Conservation (phyloP, 148 eudicot species). For the Fagopyrum homotropicum region DNA sequence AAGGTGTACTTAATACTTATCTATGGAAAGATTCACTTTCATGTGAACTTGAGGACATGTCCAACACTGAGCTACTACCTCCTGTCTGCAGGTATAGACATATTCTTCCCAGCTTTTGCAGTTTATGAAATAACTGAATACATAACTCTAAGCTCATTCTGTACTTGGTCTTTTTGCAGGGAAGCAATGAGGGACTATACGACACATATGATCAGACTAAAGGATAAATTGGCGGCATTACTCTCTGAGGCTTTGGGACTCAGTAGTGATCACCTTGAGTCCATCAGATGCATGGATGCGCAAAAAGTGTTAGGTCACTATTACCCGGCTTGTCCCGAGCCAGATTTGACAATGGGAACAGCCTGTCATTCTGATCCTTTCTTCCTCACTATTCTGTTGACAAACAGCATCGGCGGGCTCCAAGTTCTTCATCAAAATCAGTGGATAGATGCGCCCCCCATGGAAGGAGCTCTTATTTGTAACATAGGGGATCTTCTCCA, state of each 20-base stretch:
- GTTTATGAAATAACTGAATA: not conserved
- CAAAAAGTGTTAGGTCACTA: constrained; percentile 49
- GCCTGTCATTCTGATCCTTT: constrained; percentile 54
- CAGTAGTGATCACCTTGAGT: constrained; percentile 31
- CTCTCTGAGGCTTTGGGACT: constrained; percentile 69
- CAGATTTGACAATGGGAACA: constrained; percentile 57
- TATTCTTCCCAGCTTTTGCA: not conserved
- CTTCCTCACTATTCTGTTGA: constrained; percentile 47
- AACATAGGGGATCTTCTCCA: constrained; percentile 12
- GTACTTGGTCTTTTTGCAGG: constrained; percentile 28
- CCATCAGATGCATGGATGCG: constrained; percentile 45
- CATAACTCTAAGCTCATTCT: not conserved
- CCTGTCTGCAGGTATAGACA: constrained; percentile 28
- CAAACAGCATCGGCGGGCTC: constrained; percentile 56
- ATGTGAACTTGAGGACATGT: constrained; percentile 16
- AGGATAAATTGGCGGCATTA: constrained; percentile 30
- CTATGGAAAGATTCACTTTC: constrained; percentile 45
- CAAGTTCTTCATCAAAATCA: constrained; percentile 46
- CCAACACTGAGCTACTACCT: constrained; percentile 32
- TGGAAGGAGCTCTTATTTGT: constrained; percentile 35
- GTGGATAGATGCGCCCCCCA: constrained; percentile 60
- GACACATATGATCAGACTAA: constrained; percentile 29
- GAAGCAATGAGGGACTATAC: constrained; percentile 41
- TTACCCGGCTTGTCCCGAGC: constrained; percentile 78
- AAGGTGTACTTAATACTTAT: constrained; percentile 17